A percentile compares a stretch with the other conserved stretches of the same genome.
Evolutionary conservation across 129 eudicot species (phyloP).

Genomic region (Calendula officinalis): DNA sequence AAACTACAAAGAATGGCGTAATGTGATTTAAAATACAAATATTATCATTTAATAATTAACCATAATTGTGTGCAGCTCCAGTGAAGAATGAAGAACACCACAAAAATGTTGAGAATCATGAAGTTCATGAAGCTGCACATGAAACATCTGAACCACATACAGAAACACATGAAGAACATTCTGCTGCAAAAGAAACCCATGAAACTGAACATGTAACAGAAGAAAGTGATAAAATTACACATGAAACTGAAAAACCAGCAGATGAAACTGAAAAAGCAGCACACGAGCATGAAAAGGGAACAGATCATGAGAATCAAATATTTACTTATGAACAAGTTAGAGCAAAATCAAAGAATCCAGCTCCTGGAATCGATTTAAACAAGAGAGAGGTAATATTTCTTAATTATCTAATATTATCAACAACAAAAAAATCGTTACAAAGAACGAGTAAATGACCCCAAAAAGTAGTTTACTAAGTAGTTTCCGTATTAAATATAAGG

Average conservation of each 20-base stretch:
- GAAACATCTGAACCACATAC: constrained; percentile 37
- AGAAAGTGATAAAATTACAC: too few relatives aligned
- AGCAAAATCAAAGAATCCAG: constrained; percentile 70
- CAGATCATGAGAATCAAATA: constrained; percentile 39
- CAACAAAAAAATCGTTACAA: too few relatives aligned
- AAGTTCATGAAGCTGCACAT: constrained; percentile 19
- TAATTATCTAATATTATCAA: background rate
- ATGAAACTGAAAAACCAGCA: constrained; percentile 28
- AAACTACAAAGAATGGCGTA: background rate
- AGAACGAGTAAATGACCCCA: too few relatives aligned
- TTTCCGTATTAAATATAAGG: too few relatives aligned
- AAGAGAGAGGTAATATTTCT: constrained; percentile 69
- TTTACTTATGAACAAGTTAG: constrained; percentile 64
- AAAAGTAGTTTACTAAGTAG: too few relatives aligned
- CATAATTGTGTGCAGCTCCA: constrained; percentile 1
- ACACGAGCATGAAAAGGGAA: constrained; percentile 49
- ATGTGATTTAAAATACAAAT: background rate
- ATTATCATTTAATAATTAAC: background rate
- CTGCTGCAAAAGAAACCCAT: constrained; percentile 38
- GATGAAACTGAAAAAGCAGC: constrained; percentile 29
- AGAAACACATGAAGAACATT: constrained; percentile 49
- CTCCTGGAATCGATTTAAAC: constrained; percentile 75
- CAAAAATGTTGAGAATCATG: constrained; percentile 29
- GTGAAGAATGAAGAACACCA: constrained; percentile 16
- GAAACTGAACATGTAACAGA: constrained; percentile 38